These are phyloP conservation scores for Rosa persica DNA, from an alignment of 306 rosid genomes.

Conservation along the genomic window DNA sequence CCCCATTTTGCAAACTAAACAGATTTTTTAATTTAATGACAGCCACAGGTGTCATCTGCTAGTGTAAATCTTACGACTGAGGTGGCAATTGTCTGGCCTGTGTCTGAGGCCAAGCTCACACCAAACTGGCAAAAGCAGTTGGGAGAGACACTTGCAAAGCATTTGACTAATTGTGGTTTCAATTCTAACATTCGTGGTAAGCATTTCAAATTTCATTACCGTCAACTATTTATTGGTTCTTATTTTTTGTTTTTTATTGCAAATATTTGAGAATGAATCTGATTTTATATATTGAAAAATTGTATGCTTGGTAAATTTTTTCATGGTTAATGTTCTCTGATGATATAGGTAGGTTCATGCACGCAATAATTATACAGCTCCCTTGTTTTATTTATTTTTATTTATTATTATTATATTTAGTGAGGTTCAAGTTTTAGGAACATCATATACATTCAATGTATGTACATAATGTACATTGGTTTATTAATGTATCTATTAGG, in stretches of 20 bases:
- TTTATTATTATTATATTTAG: too few species aligned
- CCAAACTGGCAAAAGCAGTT: conserved; percentile 57
- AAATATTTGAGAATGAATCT: not conserved
- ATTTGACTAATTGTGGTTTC: conserved; percentile 83
- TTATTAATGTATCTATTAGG: not conserved
- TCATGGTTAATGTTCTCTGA: conserved; percentile 16
- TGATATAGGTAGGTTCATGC: not conserved
- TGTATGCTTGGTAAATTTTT: conserved; percentile 11
- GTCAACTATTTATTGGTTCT: not conserved
- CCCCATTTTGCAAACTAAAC: conserved; percentile 23
- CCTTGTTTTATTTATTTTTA: not conserved
- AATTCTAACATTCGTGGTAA: conserved; percentile 69
- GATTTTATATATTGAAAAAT: not conserved
- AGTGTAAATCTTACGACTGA: conserved; percentile 75
- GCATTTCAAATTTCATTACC: conserved; percentile 16
- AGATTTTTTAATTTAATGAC: conserved; percentile 30
- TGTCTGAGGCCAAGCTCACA: conserved; percentile 48
- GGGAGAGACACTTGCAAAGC: conserved; percentile 83
- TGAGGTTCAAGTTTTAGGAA: not conserved
- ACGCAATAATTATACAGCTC: not conserved
- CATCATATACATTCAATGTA: not conserved
- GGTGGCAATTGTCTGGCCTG: conserved; percentile 72
- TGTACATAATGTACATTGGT: not conserved
- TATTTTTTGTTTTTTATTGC: not conserved
- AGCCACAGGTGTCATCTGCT: conserved; percentile 90